Percentiles rank a stretch among this genome's conserved stretches.
Evolutionary conservation across 1,139 yeast genomes (phyloP).

Genomic region (Debaryomyces sp.): DNA sequence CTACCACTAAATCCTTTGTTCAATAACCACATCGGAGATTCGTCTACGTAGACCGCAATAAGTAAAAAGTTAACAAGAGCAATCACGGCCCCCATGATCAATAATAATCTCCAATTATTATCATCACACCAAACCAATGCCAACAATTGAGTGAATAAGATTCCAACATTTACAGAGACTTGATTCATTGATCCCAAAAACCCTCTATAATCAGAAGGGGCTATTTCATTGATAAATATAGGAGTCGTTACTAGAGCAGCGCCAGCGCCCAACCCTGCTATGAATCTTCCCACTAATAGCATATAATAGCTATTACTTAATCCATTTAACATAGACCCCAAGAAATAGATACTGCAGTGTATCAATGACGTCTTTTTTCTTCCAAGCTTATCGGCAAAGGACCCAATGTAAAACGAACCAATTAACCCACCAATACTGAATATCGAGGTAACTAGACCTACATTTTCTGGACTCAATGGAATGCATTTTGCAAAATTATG

Average conservation of each 20-base stretch:
- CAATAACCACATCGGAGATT: conserved; percentile 84
- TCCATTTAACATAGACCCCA: conserved; percentile 73
- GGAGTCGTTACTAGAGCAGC: conserved; percentile 84
- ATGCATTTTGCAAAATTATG: conserved; percentile 52
- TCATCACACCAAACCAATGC: conserved; percentile 71
- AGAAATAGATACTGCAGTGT: conserved; percentile 56
- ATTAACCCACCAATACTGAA: conserved; percentile 85
- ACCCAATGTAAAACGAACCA: conserved; percentile 76
- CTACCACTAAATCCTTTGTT: conserved; percentile 33
- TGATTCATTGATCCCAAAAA: conserved; percentile 87
- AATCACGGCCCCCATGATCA: conserved; percentile 59
- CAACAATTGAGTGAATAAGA: conserved; percentile 71
- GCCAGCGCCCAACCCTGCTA: conserved; percentile 88
- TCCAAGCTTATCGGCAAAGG: conserved; percentile 69
- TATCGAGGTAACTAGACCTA: conserved; percentile 82
- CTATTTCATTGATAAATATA: conserved; percentile 73
- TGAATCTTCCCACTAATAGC: conserved; percentile 69
- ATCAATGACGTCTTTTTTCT: conserved; percentile 58
- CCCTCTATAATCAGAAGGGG: conserved; percentile 72
- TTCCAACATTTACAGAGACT: conserved; percentile 82
- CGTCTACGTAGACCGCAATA: conserved; percentile 53
- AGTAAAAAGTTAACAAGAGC: conserved; percentile 52
- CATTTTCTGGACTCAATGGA: conserved; percentile 59
- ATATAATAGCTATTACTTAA: conserved; percentile 44
- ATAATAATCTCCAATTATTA: conserved; percentile 70